Evolutionary conservation across 306 rosid species (phyloP).

Genomic region (Pyrus communis): DNA sequence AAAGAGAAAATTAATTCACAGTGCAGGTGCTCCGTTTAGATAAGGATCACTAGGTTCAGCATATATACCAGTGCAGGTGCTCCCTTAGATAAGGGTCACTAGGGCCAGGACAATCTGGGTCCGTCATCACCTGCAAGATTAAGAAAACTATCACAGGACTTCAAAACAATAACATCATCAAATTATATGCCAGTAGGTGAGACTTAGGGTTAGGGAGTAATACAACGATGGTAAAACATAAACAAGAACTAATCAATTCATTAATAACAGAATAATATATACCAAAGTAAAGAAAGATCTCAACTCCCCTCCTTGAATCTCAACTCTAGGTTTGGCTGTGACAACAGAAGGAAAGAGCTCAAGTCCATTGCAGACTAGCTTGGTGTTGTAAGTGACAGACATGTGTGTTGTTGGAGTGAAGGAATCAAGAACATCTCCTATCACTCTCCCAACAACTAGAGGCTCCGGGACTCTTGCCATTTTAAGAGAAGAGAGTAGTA

Average conservation of each 20-base stretch:
- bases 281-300: conserved; percentile 86
- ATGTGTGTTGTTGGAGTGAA: conserved; percentile 51
- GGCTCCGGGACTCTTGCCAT: conserved; percentile 59
- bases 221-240: background rate
- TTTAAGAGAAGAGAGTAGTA: background rate
- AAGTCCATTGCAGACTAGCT: conserved; percentile 65
- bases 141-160: background rate
- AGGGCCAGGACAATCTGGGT: conserved; percentile 89
- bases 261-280: background rate
- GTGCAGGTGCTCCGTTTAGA: conserved; percentile 37
- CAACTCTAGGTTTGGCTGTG: conserved; percentile 55
- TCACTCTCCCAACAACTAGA: conserved; percentile 62
- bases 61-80: conserved; percentile 69
- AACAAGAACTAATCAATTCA: background rate
- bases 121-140: conserved; percentile 59
- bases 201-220: background rate
- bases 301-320: conserved; percentile 70
- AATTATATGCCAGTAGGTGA: background rate
- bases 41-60: conserved; percentile 73
- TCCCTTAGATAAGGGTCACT: conserved; percentile 86
- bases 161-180: background rate
- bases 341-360: conserved; percentile 70
- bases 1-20: background rate
- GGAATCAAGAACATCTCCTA: conserved; percentile 78
- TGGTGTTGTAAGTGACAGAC: conserved; percentile 44